Conservation (phyloP, 2,329 filamentous ascomycete genomes). For the Thielaviopsis punctulata region DNA sequence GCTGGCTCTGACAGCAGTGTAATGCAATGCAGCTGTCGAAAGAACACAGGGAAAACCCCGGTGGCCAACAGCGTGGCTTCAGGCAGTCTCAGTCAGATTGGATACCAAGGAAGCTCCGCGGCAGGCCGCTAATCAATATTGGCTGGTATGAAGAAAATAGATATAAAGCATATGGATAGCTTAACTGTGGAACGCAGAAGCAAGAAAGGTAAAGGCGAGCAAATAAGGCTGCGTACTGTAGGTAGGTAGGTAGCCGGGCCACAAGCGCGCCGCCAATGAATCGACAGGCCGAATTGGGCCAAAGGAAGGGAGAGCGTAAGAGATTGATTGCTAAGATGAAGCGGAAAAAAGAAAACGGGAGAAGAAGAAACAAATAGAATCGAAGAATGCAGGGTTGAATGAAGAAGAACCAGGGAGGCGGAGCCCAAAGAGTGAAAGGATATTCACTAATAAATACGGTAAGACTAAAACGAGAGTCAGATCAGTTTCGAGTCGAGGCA, state of each 20-base stretch:
- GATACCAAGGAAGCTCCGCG: not conserved
- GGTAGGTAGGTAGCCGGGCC: not conserved
- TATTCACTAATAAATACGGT: not conserved
- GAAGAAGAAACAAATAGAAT: not conserved
- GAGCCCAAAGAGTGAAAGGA: not conserved
- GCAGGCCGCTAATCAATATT: not conserved
- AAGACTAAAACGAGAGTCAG: no score
- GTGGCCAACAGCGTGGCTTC: not conserved
- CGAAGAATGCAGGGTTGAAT: not conserved
- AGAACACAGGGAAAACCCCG: not conserved
- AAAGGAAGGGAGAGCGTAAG: not conserved
- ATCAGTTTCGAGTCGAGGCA: not conserved
- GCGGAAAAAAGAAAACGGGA: not conserved
- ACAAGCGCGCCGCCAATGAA: not conserved
- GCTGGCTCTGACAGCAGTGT: no score
- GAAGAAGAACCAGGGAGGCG: not conserved
- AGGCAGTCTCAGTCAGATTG: not conserved
- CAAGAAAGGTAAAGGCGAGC: not conserved
- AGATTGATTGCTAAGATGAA: not conserved
- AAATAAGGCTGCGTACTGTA: not conserved
- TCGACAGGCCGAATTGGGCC: not conserved
- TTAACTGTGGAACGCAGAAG: not conserved
- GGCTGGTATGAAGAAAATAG: not conserved
- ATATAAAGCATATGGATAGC: not conserved
- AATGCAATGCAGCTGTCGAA: no score